These are phyloP conservation scores for Jatropha curcas DNA, from an alignment of 345 rosid species.

Conservation along the genomic window DNA sequence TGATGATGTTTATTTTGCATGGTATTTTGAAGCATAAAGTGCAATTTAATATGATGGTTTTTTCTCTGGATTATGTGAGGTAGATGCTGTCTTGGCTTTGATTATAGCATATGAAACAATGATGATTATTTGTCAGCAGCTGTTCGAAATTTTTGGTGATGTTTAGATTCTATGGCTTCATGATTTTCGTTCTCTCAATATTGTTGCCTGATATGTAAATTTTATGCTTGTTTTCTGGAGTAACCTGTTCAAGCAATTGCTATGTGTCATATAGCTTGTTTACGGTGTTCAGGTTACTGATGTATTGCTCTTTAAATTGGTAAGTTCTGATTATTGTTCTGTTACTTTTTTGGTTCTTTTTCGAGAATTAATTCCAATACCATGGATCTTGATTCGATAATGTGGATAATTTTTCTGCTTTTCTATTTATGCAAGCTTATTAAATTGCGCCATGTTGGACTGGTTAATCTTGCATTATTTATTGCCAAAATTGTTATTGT, in stretches of 20 bases:
- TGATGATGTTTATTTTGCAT: background rate
- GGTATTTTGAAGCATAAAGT: background rate
- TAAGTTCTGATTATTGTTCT: background rate
- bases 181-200: background rate
- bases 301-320: background rate
- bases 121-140: background rate
- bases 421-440: conserved; percentile 12
- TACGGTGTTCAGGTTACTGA: background rate
- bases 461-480: conserved; percentile 1
- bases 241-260: background rate
- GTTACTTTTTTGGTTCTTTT: background rate
- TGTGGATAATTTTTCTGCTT: conserved; percentile 11
- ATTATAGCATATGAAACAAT: background rate
- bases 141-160: background rate
- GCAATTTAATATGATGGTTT: background rate
- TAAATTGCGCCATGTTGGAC: conserved; percentile 15
- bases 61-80: background rate
- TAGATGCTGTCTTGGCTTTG: background rate
- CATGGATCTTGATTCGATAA: conserved; percentile 1
- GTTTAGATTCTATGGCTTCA: background rate
- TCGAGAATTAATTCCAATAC: background rate
- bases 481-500: background rate
- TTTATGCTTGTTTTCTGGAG: background rate
- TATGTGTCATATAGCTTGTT: conserved; percentile 2
- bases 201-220: background rate